These are phyloP conservation scores for Cordyceps cicadae DNA, from an alignment of 2,329 filamentous ascomycete genomes.

Conservation along the genomic window DNA sequence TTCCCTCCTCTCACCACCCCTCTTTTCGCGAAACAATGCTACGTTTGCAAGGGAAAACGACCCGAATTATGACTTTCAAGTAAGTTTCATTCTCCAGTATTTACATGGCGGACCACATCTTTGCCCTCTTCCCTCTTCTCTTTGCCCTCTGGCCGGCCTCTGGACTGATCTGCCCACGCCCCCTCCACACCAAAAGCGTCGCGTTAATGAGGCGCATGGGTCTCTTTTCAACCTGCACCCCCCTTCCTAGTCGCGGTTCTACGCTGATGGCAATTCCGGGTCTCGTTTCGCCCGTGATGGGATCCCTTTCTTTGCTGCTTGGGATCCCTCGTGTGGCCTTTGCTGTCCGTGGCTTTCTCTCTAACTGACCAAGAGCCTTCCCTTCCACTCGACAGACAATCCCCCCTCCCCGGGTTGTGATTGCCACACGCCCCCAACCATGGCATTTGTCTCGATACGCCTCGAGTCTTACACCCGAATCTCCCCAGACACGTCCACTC, in stretches of 20 bases:
- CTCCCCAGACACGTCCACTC: neutral
- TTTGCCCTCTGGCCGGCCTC: neutral
- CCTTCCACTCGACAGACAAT: neutral
- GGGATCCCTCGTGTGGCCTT: neutral
- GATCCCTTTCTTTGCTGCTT: neutral
- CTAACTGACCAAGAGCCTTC: neutral
- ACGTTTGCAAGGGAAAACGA: neutral
- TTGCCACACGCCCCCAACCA: neutral
- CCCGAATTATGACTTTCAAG: neutral
- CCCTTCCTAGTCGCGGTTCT: neutral
- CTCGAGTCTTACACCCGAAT: neutral
- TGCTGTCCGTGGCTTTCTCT: neutral
- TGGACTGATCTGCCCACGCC: conserved; percentile 1
- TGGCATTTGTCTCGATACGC: neutral
- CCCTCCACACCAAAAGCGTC: neutral
- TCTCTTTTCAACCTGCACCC: neutral
- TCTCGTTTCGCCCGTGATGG: neutral
- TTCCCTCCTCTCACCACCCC: neutral
- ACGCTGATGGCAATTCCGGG: neutral
- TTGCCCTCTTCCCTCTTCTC: neutral
- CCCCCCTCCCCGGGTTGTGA: neutral
- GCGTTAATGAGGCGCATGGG: neutral
- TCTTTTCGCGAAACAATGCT: neutral
- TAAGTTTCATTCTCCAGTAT: neutral
- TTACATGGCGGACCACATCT: neutral